Percentiles rank a stretch among this genome's conserved stretches.
These are phyloP conservation scores for Gastrodia elata DNA, from an alignment of 106 monocot species.

Conservation along the genomic window DNA sequence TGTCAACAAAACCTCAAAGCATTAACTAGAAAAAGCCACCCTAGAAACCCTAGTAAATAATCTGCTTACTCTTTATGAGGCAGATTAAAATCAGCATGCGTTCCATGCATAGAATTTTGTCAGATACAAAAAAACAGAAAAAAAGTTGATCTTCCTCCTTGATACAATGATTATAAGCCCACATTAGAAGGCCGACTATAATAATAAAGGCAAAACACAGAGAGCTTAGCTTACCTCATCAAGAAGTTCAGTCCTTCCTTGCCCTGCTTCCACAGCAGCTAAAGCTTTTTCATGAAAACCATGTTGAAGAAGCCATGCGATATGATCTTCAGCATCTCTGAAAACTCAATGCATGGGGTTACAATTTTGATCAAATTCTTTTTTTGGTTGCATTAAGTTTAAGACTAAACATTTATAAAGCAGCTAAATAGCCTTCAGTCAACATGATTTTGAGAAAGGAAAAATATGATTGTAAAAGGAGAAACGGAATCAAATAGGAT, in stretches of 20 bases:
- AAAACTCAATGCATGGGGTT: conserved; percentile 8
- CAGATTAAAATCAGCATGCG: no score
- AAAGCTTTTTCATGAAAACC: conserved; percentile 95
- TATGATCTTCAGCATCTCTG: conserved; percentile 99
- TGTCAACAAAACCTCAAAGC: background rate
- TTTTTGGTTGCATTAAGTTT: background rate
- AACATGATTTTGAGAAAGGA: background rate
- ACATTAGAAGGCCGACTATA: background rate
- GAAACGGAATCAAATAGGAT: background rate
- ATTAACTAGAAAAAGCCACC: no score
- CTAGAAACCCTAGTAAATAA: no score
- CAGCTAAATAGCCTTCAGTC: background rate
- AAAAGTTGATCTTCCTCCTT: background rate
- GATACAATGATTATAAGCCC: background rate
- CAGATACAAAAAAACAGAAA: background rate
- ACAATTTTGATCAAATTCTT: conserved; percentile 2
- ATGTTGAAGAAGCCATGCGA: conserved; percentile 95
- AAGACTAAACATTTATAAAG: background rate
- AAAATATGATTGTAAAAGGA: background rate
- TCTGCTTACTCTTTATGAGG: no score
- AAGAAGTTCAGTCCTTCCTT: conserved; percentile 71
- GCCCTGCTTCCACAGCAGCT: conserved; percentile 90
- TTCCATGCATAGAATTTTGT: conserved; percentile 1
- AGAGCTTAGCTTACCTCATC: conserved; percentile 45
- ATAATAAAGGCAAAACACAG: background rate